Conservation (phyloP, 768 basidiomycete species). For the Cytidiella melzeri region DNA sequence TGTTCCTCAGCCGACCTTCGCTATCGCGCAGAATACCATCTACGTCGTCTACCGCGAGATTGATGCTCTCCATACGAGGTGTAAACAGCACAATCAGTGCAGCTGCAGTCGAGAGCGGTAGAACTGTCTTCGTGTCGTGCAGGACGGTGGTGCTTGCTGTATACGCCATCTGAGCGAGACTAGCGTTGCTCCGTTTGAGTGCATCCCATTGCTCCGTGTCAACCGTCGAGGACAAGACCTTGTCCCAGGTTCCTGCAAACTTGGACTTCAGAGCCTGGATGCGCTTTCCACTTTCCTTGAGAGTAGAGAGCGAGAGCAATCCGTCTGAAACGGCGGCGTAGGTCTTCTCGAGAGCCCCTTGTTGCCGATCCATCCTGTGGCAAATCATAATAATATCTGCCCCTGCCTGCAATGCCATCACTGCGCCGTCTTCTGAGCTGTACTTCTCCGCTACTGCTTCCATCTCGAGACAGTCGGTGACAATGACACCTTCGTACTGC, state of each 20-base stretch:
- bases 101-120: constrained; percentile 25
- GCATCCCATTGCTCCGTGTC: constrained; percentile 25
- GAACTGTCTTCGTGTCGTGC: constrained; percentile 32
- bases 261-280: constrained; percentile 43
- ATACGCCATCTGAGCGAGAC: constrained; percentile 45
- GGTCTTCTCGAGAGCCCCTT: constrained; percentile 44
- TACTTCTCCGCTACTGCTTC: constrained; percentile 52
- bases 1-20: constrained; percentile 45
- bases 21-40: constrained; percentile 38
- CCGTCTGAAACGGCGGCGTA: constrained; percentile 46
- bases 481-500: constrained; percentile 51
- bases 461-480: constrained; percentile 78
- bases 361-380: constrained; percentile 50
- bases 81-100: constrained; percentile 39
- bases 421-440: constrained; percentile 48
- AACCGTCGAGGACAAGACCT: constrained; percentile 18
- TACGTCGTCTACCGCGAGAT: constrained; percentile 55
- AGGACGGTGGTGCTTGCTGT: constrained; percentile 40
- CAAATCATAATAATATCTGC: constrained; percentile 75
- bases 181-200: constrained; percentile 34
- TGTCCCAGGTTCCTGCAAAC: constrained; percentile 45
- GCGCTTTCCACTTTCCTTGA: constrained; percentile 39
- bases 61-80: constrained; percentile 50
- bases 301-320: constrained; percentile 30
- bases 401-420: constrained; percentile 53